Conservation (phyloP, 768 basidiomycete species). For the Hebeloma cylindrosporum region DNA sequence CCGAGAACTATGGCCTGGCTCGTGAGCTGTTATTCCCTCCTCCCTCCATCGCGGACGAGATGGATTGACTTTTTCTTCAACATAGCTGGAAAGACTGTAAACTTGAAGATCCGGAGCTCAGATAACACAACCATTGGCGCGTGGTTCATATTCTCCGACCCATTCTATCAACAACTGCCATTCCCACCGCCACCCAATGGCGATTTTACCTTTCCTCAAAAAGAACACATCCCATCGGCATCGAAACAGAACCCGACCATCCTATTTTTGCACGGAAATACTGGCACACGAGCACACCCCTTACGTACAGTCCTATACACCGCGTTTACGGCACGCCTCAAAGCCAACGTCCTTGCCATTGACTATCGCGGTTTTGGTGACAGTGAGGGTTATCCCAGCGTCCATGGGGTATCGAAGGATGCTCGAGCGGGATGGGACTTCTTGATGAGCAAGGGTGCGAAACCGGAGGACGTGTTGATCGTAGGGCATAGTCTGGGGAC, state of each 20-base stretch:
- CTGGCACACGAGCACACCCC: slow-evolving; percentile 56
- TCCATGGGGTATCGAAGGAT: slow-evolving; percentile 57
- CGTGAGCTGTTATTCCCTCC: slow-evolving; percentile 28
- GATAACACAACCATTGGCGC: slow-evolving; percentile 68
- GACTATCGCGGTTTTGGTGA: slow-evolving; percentile 82
- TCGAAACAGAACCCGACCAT: slow-evolving; percentile 50
- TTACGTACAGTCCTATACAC: slow-evolving; percentile 54
- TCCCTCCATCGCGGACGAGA: background rate
- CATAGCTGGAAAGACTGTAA: slow-evolving; percentile 60
- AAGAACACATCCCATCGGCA: slow-evolving; percentile 28
- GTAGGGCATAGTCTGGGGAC: slow-evolving; percentile 80
- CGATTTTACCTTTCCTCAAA: slow-evolving; percentile 29
- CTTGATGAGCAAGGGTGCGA: slow-evolving; percentile 50
- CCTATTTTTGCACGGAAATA: slow-evolving; percentile 75
- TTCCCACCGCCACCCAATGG: slow-evolving; percentile 34
- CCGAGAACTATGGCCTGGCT: slow-evolving; percentile 42
- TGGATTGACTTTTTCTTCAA: background rate
- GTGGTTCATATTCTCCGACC: slow-evolving; percentile 62
- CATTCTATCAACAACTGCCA: slow-evolving; percentile 41
- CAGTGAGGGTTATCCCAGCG: slow-evolving; percentile 61
- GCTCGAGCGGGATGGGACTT: slow-evolving; percentile 67
- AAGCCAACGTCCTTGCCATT: slow-evolving; percentile 60
- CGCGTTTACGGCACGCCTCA: slow-evolving; percentile 48
- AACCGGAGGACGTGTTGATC: slow-evolving; percentile 52
- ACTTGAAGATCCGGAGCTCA: slow-evolving; percentile 54